phyloP scores from a whole-genome alignment of 2,329 filamentous ascomycete genomes.

The Xylariaceae sp. region DNA sequence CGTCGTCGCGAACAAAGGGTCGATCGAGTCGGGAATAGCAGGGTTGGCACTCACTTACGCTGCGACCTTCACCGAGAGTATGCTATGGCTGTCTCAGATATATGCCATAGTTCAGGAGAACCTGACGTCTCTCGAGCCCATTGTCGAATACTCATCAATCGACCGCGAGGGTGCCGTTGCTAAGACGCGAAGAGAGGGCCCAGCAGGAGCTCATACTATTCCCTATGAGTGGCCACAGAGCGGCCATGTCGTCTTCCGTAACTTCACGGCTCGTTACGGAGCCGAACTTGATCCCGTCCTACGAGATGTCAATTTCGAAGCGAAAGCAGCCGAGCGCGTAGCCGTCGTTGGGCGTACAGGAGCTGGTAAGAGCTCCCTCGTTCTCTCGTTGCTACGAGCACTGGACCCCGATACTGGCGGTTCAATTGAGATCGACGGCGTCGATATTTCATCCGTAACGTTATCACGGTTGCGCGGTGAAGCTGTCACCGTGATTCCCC shows the following conservation, averaged over 20 bases:
- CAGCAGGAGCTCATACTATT: background rate
- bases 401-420: conserved; percentile 63
- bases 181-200: background rate
- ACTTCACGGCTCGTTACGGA: background rate
- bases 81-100: no score
- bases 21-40: no score
- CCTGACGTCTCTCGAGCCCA: background rate
- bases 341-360: conserved; percentile 73
- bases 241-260: no score
- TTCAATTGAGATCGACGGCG: conserved; percentile 64
- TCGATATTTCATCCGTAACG: conserved; percentile 51
- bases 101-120: no score
- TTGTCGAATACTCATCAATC: background rate
- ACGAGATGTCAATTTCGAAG: background rate
- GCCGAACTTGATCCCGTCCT: background rate
- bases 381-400: conserved; percentile 67
- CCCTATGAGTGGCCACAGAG: no score
- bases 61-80: no score
- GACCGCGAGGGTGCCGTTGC: background rate
- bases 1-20: no score
- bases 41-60: no score
- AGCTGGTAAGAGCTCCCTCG: conserved; percentile 71
- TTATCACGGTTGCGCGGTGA: conserved; percentile 61
- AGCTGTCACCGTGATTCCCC: conserved; percentile 74
- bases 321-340: conserved; percentile 58